Base-by-base conservation (phyloP, 1,284 basidiomycete genomes). In the Sporisorium graminicola region DNA sequence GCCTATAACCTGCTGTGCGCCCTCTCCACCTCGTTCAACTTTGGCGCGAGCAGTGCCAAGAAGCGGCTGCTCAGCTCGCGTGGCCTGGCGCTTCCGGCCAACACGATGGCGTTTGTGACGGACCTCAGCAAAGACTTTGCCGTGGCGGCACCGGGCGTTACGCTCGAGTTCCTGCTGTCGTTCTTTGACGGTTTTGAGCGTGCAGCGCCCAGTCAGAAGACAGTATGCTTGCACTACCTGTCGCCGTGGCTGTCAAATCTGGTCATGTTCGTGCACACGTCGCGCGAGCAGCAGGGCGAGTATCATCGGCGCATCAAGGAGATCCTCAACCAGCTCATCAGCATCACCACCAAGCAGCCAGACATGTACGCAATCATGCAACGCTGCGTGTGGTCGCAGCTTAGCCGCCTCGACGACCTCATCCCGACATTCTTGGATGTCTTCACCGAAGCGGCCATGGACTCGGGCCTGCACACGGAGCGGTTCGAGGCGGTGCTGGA, bases 321-420 rank as follows among this genome's bases (percentile, higher is more conserved):
- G 65, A 81, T 83, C 59, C 63, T 83, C 54, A 66, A 65, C 42
- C 77, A 82, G 44, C 65, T 83, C 22, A 78, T 83, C 68, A 80
- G 75, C 65, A 82, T 83, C 71, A 83, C 82, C 16, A 76, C 74
- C 58, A 82, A 82, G 74, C 74, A 83, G 65, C 71, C 77, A 1
- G 80, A 82, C 33, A 81, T 83, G 74, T 83, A 82, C 58, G 79
- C 78, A n/a, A 70, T 71, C 54, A 83, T 83, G 82, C 82, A 83
- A 54, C 69, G 81, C 14, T 71, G 65, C 54, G 82, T 83, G 8
- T 83, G 82, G 82, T 67, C 77, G n/a, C 78, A 82, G 54, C 57
- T 83, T 5, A 77, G 79, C 71, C 78, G 77, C 58, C 73, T 82
- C n/a, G 82, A 83, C 43, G 79, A 81, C 49, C 74, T 83, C 20